Percentiles rank a stretch among this genome's conserved stretches.
Evolutionary conservation across 129 eudicot genomes (phyloP).

Genomic region (Gnaphalium uliginosum): DNA sequence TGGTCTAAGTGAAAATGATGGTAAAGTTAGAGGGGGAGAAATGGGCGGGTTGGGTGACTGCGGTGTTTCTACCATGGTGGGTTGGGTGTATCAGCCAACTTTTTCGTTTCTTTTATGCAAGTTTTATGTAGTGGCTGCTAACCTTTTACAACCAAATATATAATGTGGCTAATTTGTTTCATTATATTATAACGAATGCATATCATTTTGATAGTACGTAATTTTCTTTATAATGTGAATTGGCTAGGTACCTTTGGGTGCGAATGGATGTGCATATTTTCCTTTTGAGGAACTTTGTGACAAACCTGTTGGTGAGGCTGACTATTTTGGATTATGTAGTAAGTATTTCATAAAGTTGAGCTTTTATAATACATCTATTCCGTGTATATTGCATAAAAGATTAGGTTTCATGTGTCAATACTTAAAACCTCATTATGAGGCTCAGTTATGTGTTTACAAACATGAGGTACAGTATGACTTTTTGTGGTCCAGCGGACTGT

Average conservation of each 20-base stretch:
- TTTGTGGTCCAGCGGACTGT: conserved; percentile 3
- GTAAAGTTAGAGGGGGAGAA: not conserved
- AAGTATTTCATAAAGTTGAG: conserved; percentile 32
- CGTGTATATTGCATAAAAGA: not conserved
- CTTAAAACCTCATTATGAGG: not conserved
- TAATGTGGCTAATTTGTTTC: not conserved
- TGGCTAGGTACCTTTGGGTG: conserved; percentile 76
- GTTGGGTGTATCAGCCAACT: no score
- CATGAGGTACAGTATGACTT: not conserved
- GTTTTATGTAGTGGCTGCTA: not conserved
- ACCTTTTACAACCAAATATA: not conserved
- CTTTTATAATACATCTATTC: not conserved
- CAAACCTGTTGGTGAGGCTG: conserved; percentile 97
- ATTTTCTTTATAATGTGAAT: not conserved
- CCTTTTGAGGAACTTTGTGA: conserved; percentile 92
- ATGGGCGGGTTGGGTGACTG: not conserved
- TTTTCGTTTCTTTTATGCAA: not conserved
- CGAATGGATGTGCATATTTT: conserved; percentile 92
- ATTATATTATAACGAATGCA: not conserved
- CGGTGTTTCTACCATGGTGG: no score
- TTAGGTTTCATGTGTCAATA: not conserved
- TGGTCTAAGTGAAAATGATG: not conserved
- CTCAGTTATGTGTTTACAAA: not conserved
- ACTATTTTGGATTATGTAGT: conserved; percentile 92
- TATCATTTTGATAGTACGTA: not conserved